phyloP scores from a whole-genome alignment of 2,329 filamentous ascomycete species.

The Fusarium sterilihyphosum region DNA sequence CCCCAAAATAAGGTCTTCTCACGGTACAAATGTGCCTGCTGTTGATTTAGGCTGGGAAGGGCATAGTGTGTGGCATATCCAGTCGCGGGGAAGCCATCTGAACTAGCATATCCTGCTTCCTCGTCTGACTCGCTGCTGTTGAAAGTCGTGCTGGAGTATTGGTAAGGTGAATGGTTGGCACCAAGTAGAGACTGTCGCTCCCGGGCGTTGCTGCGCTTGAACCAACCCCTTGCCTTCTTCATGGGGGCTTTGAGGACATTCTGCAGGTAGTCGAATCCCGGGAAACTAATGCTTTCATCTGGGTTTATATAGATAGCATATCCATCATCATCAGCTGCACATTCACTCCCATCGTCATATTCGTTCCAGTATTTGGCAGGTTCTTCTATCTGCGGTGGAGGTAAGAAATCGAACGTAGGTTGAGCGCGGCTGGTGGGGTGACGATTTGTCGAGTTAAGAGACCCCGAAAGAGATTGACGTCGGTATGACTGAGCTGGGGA shows the following conservation, averaged over 20 bases:
- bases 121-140: slow-evolving; percentile 53
- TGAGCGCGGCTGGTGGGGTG: slow-evolving; percentile 39
- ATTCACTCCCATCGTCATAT: slow-evolving; percentile 83
- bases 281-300: slow-evolving; percentile 67
- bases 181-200: slow-evolving; percentile 46
- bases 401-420: slow-evolving; percentile 46
- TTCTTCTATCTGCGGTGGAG: slow-evolving; percentile 42
- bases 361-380: slow-evolving; percentile 80
- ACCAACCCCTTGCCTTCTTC: slow-evolving; percentile 63
- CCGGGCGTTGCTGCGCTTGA: slow-evolving; percentile 47
- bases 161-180: slow-evolving; percentile 37
- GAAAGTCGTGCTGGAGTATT: slow-evolving; percentile 45
- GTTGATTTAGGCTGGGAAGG: slow-evolving; percentile 62
- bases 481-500: slow-evolving; percentile 31
- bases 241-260: slow-evolving; percentile 61
- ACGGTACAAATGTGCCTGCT: slow-evolving; percentile 60
- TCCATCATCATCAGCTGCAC: slow-evolving; percentile 62
- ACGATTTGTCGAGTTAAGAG: slow-evolving; percentile 1
- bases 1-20: slow-evolving; percentile 66
- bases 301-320: slow-evolving; percentile 83
- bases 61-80: slow-evolving; percentile 67
- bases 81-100: slow-evolving; percentile 58
- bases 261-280: slow-evolving; percentile 70
- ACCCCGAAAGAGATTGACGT: slow-evolving; percentile 17
- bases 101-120: slow-evolving; percentile 63